Conservation (phyloP, 495 filamentous ascomycete genomes). For the Apiosordaria backusii region DNA sequence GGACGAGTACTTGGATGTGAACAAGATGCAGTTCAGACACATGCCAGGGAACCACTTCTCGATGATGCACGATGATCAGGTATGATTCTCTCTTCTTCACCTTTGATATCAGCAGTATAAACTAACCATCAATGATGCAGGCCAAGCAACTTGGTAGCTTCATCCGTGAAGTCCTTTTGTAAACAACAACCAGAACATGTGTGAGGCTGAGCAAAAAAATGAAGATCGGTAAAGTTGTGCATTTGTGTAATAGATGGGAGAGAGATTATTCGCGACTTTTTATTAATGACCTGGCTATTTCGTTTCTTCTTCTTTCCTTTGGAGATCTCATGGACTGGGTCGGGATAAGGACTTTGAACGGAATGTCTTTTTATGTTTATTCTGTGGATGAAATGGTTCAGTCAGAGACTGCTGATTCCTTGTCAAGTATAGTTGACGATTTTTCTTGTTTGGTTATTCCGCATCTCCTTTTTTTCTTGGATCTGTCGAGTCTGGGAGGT, state of each 20-base stretch:
- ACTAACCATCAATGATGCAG: conserved; percentile 14
- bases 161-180: conserved; percentile 35
- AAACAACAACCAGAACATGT: background rate
- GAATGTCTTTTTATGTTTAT: background rate
- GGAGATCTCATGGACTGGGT: background rate
- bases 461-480: background rate
- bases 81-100: conserved; percentile 33
- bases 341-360: no score
- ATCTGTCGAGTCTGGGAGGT: background rate
- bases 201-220: background rate
- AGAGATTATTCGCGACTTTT: background rate
- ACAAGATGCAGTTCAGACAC: conserved; percentile 59
- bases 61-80: conserved; percentile 62
- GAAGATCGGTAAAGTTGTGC: background rate
- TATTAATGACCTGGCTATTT: background rate
- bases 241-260: background rate
- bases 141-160: conserved; percentile 42
- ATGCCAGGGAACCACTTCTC: conserved; percentile 70
- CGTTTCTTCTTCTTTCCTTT: background rate
- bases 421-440: background rate
- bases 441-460: background rate
- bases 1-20: conserved; percentile 65
- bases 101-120: no score
- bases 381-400: background rate
- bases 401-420: background rate